Evolutionary conservation across 805 yeast genomes (phyloP), one percentile per base, ranked within the genome.

Genomic region (Saturnispora ahearnii): DNA sequence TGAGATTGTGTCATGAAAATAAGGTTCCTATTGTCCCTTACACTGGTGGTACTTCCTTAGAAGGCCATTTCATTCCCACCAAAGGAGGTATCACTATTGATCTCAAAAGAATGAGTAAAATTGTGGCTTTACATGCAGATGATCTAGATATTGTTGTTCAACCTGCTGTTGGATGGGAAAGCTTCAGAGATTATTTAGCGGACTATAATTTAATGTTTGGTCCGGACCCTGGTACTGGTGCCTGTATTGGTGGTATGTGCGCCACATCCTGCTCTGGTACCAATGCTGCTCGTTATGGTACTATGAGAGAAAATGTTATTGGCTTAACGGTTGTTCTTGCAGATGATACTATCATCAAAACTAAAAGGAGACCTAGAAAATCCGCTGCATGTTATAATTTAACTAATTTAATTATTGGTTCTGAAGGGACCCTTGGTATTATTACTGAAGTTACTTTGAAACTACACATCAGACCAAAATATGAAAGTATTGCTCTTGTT

Each of bases 151-250:
- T 82, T 18, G 76, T 73, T 10, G 87, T 86, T 4, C 87, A 86
- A 61, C 85, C 89, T 0, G 89, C 90, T 21, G 81, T 86, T 10
- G 85, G 84, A 1, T 85, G 93, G 90, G 85, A 81, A 64, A 80
- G 77, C 32, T 66, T 86, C 51, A 78, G 77, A 55, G 79, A 77
- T 28, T 74, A 66, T 50, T 58, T 81, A 46, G 63, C 59, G 4
- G 76, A 75, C 6, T 60, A 73, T 47, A 77, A 77, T 0, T 63
- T 81, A 22, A 59, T 86, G 61, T 82, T 86, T 61, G 93, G 93
- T 0, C 84, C 85, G 8, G 91, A 84, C 62, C 84, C 71, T 0
- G 90, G 90, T 41, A 89, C 91, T 24, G 88, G 88, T 50, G 93
- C 91, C 2, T 73, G 81, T 53, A 80, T 86, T 50, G 86, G 87